Conservation (phyloP, 2,329 filamentous ascomycete genomes). For the Fusarium sp. region DNA sequence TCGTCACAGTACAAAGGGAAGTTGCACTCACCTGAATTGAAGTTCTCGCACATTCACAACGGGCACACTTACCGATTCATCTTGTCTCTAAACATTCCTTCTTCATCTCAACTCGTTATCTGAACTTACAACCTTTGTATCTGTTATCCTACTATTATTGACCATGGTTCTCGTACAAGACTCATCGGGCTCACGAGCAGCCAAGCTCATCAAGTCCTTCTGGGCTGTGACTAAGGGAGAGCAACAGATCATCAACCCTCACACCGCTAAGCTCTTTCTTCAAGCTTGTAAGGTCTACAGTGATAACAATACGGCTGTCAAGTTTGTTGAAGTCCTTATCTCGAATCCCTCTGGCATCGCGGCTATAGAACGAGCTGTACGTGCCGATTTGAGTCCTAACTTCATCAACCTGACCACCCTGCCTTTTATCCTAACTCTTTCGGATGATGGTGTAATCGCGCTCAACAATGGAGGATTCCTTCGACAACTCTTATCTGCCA, state of each 20-base stretch:
- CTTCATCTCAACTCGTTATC: background rate
- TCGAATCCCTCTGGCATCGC: constrained; percentile 38
- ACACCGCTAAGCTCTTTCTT: constrained; percentile 47
- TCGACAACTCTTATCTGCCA: constrained; percentile 54
- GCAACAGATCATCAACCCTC: constrained; percentile 21
- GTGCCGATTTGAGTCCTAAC: constrained; percentile 36
- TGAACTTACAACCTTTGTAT: background rate
- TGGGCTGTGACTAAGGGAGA: constrained; percentile 34
- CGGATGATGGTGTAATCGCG: constrained; percentile 26
- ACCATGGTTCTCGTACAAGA: constrained; percentile 22
- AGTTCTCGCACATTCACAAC: background rate
- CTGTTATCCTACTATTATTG: too few relatives aligned
- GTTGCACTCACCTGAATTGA: background rate
- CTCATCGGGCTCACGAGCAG: constrained; percentile 16
- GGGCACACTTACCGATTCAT: background rate
- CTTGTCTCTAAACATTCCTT: background rate
- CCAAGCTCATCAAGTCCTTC: constrained; percentile 37
- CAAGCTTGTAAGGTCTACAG: constrained; percentile 38
- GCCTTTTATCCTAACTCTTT: constrained; percentile 30
- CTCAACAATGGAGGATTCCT: constrained; percentile 42
- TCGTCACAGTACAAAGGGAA: constrained; percentile 28
- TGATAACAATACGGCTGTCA: constrained; percentile 26
- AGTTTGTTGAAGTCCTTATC: constrained; percentile 48
- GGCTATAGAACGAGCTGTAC: constrained; percentile 45
- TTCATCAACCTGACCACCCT: constrained; percentile 48